Conservation (phyloP, 2,329 filamentous ascomycete genomes). For the Didymella sp. region DNA sequence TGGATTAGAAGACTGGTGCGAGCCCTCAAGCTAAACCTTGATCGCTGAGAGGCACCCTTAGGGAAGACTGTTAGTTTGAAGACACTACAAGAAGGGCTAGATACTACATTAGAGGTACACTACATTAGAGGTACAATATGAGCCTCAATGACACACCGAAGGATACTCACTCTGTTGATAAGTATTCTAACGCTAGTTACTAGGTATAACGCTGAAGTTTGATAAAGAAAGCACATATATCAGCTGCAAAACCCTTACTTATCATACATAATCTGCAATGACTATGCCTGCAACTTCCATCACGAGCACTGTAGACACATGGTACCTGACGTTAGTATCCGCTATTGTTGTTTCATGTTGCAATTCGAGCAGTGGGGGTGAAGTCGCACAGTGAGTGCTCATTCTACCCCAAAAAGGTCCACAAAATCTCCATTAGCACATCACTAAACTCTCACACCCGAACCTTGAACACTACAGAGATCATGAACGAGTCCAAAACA, state of each 20-base stretch:
- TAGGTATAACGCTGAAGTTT: too few species aligned
- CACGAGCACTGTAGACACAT: not conserved
- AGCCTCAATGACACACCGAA: too few species aligned
- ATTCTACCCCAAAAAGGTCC: not conserved
- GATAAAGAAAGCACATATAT: too few species aligned
- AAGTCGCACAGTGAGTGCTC: not conserved
- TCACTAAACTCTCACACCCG: not conserved
- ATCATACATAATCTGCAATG: too few species aligned
- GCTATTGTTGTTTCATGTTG: not conserved
- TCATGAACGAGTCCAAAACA: too few species aligned
- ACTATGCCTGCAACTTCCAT: not conserved
- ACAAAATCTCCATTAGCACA: not conserved
- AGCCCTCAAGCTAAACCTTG: not conserved
- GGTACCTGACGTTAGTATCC: not conserved
- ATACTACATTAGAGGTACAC: not conserved
- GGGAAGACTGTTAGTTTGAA: too few species aligned
- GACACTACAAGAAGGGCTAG: not conserved
- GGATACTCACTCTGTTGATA: too few species aligned
- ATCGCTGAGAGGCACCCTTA: not conserved
- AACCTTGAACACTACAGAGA: not conserved
- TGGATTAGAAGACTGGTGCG: not conserved
- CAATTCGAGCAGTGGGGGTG: not conserved
- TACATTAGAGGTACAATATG: too few species aligned
- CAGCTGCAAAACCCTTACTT: too few species aligned
- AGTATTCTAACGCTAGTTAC: too few species aligned